Evolutionary conservation across 2,329 filamentous ascomycete species (phyloP), one percentile per base, ranked within the genome.

Genomic region (Passalora sequoiae): DNA sequence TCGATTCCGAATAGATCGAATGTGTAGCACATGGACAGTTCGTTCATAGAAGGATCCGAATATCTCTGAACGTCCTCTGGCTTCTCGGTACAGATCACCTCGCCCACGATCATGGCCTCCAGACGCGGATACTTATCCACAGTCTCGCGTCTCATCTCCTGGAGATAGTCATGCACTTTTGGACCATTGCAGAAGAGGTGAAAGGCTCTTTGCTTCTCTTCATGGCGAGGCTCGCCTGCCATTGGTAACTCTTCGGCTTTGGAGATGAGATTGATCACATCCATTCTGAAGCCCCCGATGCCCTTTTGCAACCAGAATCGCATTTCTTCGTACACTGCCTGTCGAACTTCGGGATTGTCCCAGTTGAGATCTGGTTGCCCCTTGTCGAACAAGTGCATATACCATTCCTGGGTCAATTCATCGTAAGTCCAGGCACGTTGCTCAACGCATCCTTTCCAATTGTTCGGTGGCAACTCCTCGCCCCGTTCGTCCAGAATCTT

Each of bases 11-110:
- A 69, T 12, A 78, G 67, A 41, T 85, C 81, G 58, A 85, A 85
- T 53, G 83, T 77, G 63, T 86, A 85, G 19, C 10, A 80, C 79
- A 85, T 84, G 59, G 76, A 80, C 38, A 85, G 62, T 57, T 85
- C 80, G 27, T 72, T 69, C 8, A 77, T 69, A 5, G 47, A 32
- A 24, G 69, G 71, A 3, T 70, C 69, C 1, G 84, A 78, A 4
- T 68, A 70, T 5, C 66, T 65, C 7, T 78, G 53, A 1, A 77
- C 69, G 40, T 75, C 71, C 8, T 70, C 60, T 4, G 66, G 64
- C 71, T 70, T 6, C 67, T 62, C 57, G 46, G 71, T 21, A 67
- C 68, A 69, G 13, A 54, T 54, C 20, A 74, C 73, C 60, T 75
- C 72, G 6, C 72, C 72, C 1, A 75, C 69, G 43, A 67, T 71